phyloP scores from a whole-genome alignment of 2,329 filamentous ascomycete genomes.

The Alternaria ventricosa region DNA sequence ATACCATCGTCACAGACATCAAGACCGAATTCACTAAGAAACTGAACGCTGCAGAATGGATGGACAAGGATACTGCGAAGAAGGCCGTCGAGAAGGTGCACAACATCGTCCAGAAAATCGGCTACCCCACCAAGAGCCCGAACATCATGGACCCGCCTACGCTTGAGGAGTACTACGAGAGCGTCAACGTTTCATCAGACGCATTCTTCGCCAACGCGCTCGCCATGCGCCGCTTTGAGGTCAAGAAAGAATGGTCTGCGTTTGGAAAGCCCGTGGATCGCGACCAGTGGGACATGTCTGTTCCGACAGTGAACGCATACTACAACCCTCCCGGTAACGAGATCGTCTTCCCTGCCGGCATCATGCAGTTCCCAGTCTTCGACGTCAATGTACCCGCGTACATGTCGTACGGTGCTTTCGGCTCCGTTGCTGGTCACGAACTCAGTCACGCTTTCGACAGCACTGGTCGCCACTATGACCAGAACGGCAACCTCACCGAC shows the following conservation, averaged over 20 bases:
- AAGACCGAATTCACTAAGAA: conserved; percentile 70
- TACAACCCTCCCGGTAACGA: conserved; percentile 70
- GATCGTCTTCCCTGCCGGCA: conserved; percentile 72
- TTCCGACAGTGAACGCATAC: conserved; percentile 67
- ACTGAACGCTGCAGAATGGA: conserved; percentile 67
- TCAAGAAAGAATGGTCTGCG: conserved; percentile 61
- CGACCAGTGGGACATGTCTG: conserved; percentile 66
- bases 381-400: conserved; percentile 68
- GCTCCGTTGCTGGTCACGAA: conserved; percentile 71
- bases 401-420: conserved; percentile 72
- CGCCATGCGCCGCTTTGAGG: conserved; percentile 57
- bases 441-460: conserved; percentile 74
- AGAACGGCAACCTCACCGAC: conserved; percentile 68
- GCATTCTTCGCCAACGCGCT: conserved; percentile 66
- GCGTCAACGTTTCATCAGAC: conserved; percentile 58
- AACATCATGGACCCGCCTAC: conserved; percentile 65
- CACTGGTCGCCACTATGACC: conserved; percentile 68
- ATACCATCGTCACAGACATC: conserved; percentile 74
- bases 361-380: conserved; percentile 72
- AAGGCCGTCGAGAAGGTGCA: conserved; percentile 69
- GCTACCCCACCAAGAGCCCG: conserved; percentile 68
- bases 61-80: conserved; percentile 66
- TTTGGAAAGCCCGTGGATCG: conserved; percentile 67
- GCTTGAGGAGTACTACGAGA: conserved; percentile 64
- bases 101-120: conserved; percentile 72